Evolutionary conservation across 2,329 filamentous ascomycete species (phyloP).

Genomic region (Leptographium flavum): DNA sequence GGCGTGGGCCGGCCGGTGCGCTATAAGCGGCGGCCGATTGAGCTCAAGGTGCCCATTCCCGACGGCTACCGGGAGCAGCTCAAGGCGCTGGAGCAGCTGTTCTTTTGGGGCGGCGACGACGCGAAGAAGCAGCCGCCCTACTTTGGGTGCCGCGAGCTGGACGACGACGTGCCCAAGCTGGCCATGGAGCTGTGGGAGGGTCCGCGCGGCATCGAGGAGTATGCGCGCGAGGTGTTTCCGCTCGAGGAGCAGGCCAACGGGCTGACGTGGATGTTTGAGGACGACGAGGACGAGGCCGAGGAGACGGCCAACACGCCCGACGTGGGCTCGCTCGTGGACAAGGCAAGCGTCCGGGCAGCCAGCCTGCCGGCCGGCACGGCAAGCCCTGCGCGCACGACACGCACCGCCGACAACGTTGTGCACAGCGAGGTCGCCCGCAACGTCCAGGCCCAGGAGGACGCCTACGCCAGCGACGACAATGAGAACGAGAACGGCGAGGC

Average conservation of each 20-base stretch:
- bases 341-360: no score
- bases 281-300: conserved; percentile 23
- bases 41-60: conserved; percentile 75
- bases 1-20: conserved; percentile 65
- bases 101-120: conserved; percentile 35
- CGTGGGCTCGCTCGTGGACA: neutral
- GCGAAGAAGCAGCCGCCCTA: conserved; percentile 45
- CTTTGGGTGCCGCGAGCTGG: conserved; percentile 43
- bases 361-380: no score
- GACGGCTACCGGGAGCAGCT: conserved; percentile 81
- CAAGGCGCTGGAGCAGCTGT: conserved; percentile 49
- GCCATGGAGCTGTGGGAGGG: conserved; percentile 83
- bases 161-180: conserved; percentile 53
- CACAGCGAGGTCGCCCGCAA: conserved; percentile 10
- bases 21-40: conserved; percentile 67
- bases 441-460: conserved; percentile 14
- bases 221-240: conserved; percentile 84
- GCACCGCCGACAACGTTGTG: conserved; percentile 20
- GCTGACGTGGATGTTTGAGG: conserved; percentile 73
- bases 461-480: conserved; percentile 33
- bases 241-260: conserved; percentile 92
- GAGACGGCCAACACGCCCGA: no score
- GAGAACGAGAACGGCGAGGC: conserved; percentile 33
- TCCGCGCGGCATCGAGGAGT: conserved; percentile 81
- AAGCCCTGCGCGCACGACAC: no score